Conservation (phyloP, 805 yeast genomes). For the Ogataea chonburiensis region DNA sequence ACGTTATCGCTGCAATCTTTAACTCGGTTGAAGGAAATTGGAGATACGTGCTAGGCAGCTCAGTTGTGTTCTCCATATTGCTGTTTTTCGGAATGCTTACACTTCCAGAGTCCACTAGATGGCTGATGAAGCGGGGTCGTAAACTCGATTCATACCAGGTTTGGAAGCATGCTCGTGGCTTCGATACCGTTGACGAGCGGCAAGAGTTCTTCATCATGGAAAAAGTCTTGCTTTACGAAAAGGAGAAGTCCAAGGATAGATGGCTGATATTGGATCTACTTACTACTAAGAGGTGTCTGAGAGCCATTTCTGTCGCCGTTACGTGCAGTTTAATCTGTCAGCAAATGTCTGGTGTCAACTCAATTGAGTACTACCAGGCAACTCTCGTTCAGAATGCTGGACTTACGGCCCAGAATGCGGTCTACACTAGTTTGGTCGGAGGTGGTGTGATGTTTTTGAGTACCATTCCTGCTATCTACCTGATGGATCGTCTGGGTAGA, state of each 20-base stretch:
- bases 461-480: slow-evolving; percentile 59
- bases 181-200: slow-evolving; percentile 39
- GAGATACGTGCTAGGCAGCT: slow-evolving; percentile 64
- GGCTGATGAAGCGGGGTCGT: slow-evolving; percentile 49
- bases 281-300: slow-evolving; percentile 52
- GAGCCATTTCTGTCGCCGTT: slow-evolving; percentile 48
- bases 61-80: slow-evolving; percentile 54
- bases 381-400: slow-evolving; percentile 53
- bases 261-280: slow-evolving; percentile 42
- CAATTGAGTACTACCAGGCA: slow-evolving; percentile 60
- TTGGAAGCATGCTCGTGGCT: slow-evolving; percentile 53
- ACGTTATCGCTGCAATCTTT: slow-evolving; percentile 59
- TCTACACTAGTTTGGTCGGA: slow-evolving; percentile 64
- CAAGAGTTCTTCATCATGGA: slow-evolving; percentile 44
- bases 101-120: slow-evolving; percentile 61
- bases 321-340: slow-evolving; percentile 54
- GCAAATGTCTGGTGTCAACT: slow-evolving; percentile 66
- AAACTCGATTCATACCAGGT: slow-evolving; percentile 41
- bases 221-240: slow-evolving; percentile 29
- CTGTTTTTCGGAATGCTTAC: slow-evolving; percentile 49
- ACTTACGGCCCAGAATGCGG: slow-evolving; percentile 48
- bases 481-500: slow-evolving; percentile 65
- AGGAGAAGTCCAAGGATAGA: slow-evolving; percentile 34
- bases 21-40: slow-evolving; percentile 54
- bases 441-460: slow-evolving; percentile 58